Evolutionary conservation across 108 stramenopile genomes (phyloP).

Genomic region (Pseudonitzschia delicatissima): DNA sequence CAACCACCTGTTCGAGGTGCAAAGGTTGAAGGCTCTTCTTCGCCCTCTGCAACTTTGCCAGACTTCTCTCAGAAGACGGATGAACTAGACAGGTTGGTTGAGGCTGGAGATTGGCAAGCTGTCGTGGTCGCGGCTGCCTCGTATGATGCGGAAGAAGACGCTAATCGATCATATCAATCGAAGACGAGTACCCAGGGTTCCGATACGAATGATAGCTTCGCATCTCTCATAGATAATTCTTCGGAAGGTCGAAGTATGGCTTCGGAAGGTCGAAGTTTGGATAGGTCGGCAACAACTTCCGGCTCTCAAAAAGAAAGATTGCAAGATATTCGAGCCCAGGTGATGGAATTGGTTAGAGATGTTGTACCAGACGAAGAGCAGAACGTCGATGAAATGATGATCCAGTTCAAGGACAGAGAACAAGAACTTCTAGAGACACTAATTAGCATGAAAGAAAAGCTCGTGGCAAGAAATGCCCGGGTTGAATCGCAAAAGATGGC

Average conservation of each 20-base stretch:
- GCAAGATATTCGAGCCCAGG: constrained; percentile 43
- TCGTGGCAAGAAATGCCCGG: constrained; percentile 53
- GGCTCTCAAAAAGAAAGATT: constrained; percentile 30
- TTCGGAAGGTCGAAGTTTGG: too few relatives aligned
- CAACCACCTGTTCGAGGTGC: not conserved
- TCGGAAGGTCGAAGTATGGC: not conserved
- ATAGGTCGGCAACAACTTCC: not conserved
- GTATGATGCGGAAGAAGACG: constrained; percentile 44
- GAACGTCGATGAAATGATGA: constrained; percentile 73
- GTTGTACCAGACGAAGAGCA: constrained; percentile 68
- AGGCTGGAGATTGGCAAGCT: constrained; percentile 83
- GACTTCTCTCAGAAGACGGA: constrained; percentile 22
- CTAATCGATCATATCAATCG: constrained; percentile 13
- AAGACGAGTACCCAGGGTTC: constrained; percentile 21
- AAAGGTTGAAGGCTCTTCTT: not conserved
- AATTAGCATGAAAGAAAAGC: constrained; percentile 61
- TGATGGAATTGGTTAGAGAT: constrained; percentile 44
- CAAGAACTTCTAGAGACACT: constrained; percentile 58
- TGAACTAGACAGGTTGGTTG: constrained; percentile 75
- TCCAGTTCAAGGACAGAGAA: constrained; percentile 61
- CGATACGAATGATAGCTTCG: constrained; percentile 16
- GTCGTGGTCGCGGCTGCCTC: constrained; percentile 76
- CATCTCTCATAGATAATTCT: constrained; percentile 8
- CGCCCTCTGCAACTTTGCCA: not conserved
- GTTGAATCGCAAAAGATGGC: constrained; percentile 47